phyloP scores from a whole-genome alignment of 208 protist species.

The Leishmania lainsoni region DNA sequence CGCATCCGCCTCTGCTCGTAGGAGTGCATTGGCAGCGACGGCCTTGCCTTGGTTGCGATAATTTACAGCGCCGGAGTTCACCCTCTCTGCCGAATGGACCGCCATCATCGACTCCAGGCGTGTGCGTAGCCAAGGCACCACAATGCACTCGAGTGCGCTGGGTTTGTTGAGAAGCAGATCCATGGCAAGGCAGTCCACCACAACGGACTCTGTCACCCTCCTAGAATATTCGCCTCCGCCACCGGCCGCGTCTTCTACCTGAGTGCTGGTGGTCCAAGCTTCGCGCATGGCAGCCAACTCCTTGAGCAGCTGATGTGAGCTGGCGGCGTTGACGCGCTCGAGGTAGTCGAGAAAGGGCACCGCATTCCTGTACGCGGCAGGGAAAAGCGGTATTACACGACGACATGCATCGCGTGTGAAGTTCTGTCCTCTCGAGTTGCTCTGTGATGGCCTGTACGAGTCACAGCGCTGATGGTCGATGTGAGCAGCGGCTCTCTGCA shows the following conservation, averaged over 20 bases:
- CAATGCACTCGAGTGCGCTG: conserved; percentile 36
- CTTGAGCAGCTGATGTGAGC: conserved; percentile 19
- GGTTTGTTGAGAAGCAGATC: conserved; percentile 62
- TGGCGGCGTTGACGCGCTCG: conserved; percentile 20
- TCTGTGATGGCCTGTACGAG: background rate
- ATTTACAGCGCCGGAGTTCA: background rate
- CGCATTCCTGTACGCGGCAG: conserved; percentile 7
- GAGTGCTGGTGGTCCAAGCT: conserved; percentile 15
- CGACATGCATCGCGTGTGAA: background rate
- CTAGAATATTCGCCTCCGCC: background rate
- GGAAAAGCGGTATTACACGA: conserved; percentile 1
- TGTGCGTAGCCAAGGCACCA: conserved; percentile 48
- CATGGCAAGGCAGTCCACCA: conserved; percentile 49
- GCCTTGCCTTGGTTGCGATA: background rate
- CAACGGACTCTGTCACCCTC: conserved; percentile 10
- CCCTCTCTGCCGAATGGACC: background rate
- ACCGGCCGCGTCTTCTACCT: background rate
- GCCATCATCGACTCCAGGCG: conserved; percentile 24
- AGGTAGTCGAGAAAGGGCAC: conserved; percentile 31
- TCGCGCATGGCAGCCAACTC: conserved; percentile 41
- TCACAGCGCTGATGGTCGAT: background rate
- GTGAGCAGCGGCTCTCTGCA: background rate
- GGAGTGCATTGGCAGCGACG: background rate
- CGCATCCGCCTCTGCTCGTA: background rate
- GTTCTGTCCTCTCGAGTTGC: background rate